Evolutionary conservation across 2,329 filamentous ascomycete genomes (phyloP).

Genomic region (Elsinoe ampelina): DNA sequence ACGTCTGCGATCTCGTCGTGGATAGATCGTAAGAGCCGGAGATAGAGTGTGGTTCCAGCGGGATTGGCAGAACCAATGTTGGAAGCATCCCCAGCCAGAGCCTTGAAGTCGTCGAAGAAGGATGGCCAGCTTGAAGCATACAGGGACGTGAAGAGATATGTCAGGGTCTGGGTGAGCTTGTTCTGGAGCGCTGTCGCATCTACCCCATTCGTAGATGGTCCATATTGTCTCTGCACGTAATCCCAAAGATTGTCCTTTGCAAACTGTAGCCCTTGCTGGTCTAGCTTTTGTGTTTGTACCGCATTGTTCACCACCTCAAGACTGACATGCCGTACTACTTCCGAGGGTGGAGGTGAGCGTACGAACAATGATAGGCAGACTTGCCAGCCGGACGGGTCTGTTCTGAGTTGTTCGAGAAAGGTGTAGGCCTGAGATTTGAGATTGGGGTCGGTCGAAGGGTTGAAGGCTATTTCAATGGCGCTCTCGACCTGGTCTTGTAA

Average conservation of each 20-base stretch:
- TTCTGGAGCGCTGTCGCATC: constrained; percentile 80
- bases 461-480: constrained; percentile 89
- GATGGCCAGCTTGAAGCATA: constrained; percentile 80
- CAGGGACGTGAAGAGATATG: constrained; percentile 79
- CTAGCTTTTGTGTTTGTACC: constrained; percentile 68
- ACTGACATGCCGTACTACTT: constrained; percentile 79
- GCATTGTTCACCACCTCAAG: constrained; percentile 91
- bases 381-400: constrained; percentile 81
- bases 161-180: constrained; percentile 92
- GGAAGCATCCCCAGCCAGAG: constrained; percentile 58
- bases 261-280: constrained; percentile 60
- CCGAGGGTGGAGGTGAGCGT: constrained; percentile 62
- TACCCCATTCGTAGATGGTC: constrained; percentile 42
- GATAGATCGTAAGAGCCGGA: constrained; percentile 78
- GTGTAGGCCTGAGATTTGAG: constrained; percentile 77
- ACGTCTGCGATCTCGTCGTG: constrained; percentile 97
- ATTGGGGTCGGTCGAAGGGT: constrained; percentile 63
- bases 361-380: constrained; percentile 80
- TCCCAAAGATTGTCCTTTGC: constrained; percentile 74
- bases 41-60: constrained; percentile 71
- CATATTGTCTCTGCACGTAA: constrained; percentile 71
- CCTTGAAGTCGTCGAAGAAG: constrained; percentile 85
- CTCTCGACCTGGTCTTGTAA: constrained; percentile 63
- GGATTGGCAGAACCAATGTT: constrained; percentile 53
- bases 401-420: constrained; percentile 66